Base-by-base conservation (phyloP, 805 yeast species). In the Yarrowia yakushimensis region DNA sequence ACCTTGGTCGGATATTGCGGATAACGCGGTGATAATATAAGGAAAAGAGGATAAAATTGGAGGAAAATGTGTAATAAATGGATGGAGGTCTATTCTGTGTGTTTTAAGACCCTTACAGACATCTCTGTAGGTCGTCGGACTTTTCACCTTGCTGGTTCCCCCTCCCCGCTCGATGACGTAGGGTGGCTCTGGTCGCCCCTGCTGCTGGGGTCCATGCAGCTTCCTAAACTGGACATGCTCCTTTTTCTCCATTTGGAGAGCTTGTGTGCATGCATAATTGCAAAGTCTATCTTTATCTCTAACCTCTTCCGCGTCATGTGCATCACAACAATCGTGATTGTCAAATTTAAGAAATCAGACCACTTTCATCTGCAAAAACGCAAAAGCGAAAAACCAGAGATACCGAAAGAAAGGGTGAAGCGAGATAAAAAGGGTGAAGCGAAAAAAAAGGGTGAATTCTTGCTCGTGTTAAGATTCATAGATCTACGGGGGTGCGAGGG, bases 271-370 rank as follows among this genome's bases (percentile, higher is more conserved):
- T 30, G 52, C 36, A 45, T 36, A 45, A 17, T 45, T n/a, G 3
- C 17, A 18, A 48, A 48, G 36, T 7, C 27, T 27, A 22, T 11
- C 8, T 9, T 7, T 31, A 15, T 46, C 4, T 13, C 8, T 27
- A n/a, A n/a, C n/a, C n/a, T n/a, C n/a, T 31, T 48, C 28, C 39
- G 55, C 55, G 55, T 48, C 55, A 48, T 48, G 55, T 48, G 55
- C 55, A 10, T 46, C 36, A 45, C 52, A 48, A 48, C 55, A 48
- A 48, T 48, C 55, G 30, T 39, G 39, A 48, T 48, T 48, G 55
- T 48, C 28, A 22, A 33, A 31, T 31, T 45, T 45, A 45, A 30
- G 39, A 33, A 48, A 48, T 48, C 55, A 48, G 55, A 31, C 55
- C 55, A 48, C 55, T 48, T 48, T 48, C 55, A 43, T 27, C 31